Conservation (phyloP, 495 filamentous ascomycete genomes). For the Lepidopterella palustris region DNA sequence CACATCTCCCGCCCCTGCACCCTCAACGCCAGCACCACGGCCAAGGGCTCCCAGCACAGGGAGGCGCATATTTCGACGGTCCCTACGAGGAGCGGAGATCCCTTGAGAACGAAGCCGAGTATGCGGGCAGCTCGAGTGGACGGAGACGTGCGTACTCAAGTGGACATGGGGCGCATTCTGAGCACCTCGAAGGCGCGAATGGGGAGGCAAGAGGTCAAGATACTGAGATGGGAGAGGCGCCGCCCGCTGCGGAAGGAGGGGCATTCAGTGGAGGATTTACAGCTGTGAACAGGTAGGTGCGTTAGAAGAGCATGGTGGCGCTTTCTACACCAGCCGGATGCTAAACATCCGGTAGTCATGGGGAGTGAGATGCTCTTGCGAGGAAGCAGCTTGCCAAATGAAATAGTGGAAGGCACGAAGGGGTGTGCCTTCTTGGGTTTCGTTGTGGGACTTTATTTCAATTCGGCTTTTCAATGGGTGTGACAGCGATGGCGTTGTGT, state of each 20-base stretch:
- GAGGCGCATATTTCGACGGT: slow-evolving; percentile 17
- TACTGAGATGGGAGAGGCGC: slow-evolving; percentile 23
- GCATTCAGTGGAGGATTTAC: background rate
- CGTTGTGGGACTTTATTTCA: no score
- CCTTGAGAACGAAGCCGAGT: slow-evolving; percentile 16
- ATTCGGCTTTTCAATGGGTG: no score
- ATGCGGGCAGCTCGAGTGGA: background rate
- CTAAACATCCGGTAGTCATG: no score
- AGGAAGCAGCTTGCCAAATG: background rate
- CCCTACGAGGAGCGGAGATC: slow-evolving; percentile 15
- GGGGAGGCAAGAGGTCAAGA: slow-evolving; percentile 23
- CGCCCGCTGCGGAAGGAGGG: background rate
- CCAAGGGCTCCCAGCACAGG: background rate
- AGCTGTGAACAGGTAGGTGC: background rate
- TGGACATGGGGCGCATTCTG: slow-evolving; percentile 11
- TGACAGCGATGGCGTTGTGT: background rate
- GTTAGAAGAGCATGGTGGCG: background rate
- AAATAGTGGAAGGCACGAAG: background rate
- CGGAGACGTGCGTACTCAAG: slow-evolving; percentile 22
- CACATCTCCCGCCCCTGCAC: slow-evolving; percentile 19
- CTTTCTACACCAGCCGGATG: no score
- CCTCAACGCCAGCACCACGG: slow-evolving; percentile 5
- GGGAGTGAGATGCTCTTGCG: background rate
- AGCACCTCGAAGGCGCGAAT: slow-evolving; percentile 24
- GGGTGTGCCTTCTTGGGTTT: background rate